Base-by-base conservation (phyloP, 768 basidiomycete species). In the Kwoniella sp. region DNA sequence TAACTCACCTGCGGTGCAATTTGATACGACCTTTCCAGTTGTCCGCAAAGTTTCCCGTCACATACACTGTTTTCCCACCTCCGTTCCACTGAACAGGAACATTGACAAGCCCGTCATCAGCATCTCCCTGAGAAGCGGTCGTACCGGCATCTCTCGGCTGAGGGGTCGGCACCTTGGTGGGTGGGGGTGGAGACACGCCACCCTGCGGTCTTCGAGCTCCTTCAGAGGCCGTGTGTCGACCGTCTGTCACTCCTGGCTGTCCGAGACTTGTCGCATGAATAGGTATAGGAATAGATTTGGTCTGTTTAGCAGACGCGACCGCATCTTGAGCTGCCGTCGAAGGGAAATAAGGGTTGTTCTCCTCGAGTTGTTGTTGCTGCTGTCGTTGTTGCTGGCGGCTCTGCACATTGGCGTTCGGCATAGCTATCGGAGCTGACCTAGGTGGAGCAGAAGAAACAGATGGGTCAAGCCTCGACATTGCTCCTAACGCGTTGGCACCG, bases 31-130 rank as follows among this genome's bases (percentile, higher is more conserved):
- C 71, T 49, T 75, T 73, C 80, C 80, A 81, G 33, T 79, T 79
- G 55, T 79, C 72, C n/a, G 79, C 78, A 70, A 81, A 80, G 46
- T 77, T 79, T 7, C 79, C 78, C 27, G 79, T 79, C 6, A 82
- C 79, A 60, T 72, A 80, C 4, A 81, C 81, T 15, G 72, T 69
- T 63, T 77, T 80, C 4, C 79, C 81, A 2, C 77, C 79, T 48
- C 79, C 80, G 19, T 73, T 72, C 81, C 81, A 82, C 22, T 76
- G 79, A 13, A 81, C 68, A 13, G 77, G 72, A 4, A 80, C 78
- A 52, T 71, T 70, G 9, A 80, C 78, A 60, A 76, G 51, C 13
- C 73, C 71, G 55, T 70, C 69, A 17, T 59, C 63, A n/a, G 55
- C 52, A 24, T 44, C 40, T 9, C 33, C 49, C 49, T 36, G 29